A percentile compares a stretch with the other conserved stretches of the same genome.
phyloP scores from a whole-genome alignment of 108 stramenopile genomes.

The Cyclotella atomus region DNA sequence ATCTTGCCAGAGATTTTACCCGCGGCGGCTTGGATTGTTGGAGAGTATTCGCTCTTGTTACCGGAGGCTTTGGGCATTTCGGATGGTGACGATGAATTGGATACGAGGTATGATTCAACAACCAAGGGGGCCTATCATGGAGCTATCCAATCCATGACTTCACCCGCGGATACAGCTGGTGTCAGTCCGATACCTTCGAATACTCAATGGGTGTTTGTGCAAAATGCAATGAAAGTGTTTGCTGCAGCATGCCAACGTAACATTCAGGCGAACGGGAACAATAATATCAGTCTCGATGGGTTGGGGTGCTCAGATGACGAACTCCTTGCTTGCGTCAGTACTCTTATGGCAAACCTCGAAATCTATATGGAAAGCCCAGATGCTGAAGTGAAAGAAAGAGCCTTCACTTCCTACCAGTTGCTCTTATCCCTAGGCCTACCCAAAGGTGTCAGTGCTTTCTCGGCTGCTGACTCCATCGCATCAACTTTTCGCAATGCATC shows the following conservation, averaged over 20 bases:
- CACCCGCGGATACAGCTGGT: constrained; percentile 59
- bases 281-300: constrained; percentile 16
- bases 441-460: not conserved
- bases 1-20: constrained; percentile 81
- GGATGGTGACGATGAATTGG: constrained; percentile 56
- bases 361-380: constrained; percentile 70
- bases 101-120: constrained; percentile 46
- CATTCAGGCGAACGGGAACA: constrained; percentile 37
- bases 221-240: constrained; percentile 89
- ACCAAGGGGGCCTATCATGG: constrained; percentile 66
- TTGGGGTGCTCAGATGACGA: constrained; percentile 57
- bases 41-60: constrained; percentile 90
- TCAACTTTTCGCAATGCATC: constrained; percentile 47
- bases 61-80: constrained; percentile 57
- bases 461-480: constrained; percentile 25
- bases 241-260: constrained; percentile 68
- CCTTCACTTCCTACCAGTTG: constrained; percentile 69
- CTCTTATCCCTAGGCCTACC: constrained; percentile 69
- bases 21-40: constrained; percentile 95
- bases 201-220: constrained; percentile 89
- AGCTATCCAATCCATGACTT: constrained; percentile 69
- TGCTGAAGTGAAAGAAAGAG: constrained; percentile 93
- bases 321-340: constrained; percentile 59
- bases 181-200: constrained; percentile 44
- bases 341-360: constrained; percentile 53